These are phyloP conservation scores for Spongospora subterranea DNA, from an alignment of 208 protist genomes.

Conservation along the genomic window DNA sequence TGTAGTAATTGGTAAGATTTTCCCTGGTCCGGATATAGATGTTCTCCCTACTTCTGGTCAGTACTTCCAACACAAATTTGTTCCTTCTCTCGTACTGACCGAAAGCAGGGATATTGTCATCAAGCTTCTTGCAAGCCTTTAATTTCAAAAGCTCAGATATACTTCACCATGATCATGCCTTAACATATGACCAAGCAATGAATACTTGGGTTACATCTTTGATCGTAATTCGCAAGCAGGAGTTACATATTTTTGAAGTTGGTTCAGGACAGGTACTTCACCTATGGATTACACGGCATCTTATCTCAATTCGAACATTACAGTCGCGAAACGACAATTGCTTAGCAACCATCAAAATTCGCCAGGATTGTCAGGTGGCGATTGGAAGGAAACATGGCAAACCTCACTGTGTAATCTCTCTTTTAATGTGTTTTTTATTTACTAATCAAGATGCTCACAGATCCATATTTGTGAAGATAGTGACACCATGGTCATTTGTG, in stretches of 20 bases:
- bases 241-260: constrained; percentile 24
- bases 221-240: neutral
- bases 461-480: constrained; percentile 7
- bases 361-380: neutral
- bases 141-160: neutral
- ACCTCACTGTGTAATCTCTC: constrained; percentile 13
- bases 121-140: neutral
- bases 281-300: neutral
- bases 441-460: neutral
- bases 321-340: neutral
- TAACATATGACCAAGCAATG: neutral
- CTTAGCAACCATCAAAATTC: neutral
- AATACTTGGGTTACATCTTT: neutral
- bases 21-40: neutral
- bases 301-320: neutral
- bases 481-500: constrained; percentile 25
- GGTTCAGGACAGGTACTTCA: constrained; percentile 1
- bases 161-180: neutral
- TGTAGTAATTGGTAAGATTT: neutral
- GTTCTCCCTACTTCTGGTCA: neutral
- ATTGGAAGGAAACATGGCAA: constrained; percentile 16
- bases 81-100: too few relatives aligned
- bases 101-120: neutral
- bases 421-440: neutral
- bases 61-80: too few relatives aligned